phyloP scores from a whole-genome alignment of 306 rosid species.

The Lotus japonicus region DNA sequence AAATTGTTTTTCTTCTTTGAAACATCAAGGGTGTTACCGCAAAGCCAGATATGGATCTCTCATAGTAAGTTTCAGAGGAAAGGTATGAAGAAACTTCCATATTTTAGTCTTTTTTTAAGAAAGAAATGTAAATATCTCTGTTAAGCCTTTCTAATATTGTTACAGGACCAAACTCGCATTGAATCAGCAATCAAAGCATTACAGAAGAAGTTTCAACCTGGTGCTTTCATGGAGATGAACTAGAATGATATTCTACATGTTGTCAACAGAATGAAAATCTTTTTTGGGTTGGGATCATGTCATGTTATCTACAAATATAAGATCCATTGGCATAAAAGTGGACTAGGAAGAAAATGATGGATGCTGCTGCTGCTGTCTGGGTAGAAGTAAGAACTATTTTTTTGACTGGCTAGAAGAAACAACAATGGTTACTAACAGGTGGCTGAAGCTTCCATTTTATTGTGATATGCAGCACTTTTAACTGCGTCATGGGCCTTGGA shows the following conservation, averaged over 20 bases:
- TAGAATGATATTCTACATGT: slow-evolving; percentile 22
- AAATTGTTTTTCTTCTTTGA: slow-evolving; percentile 9
- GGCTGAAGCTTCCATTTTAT: slow-evolving; percentile 14
- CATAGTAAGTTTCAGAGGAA: slow-evolving; percentile 53
- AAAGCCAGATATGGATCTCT: slow-evolving; percentile 51
- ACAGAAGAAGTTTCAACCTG: slow-evolving; percentile 51
- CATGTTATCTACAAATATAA: slow-evolving; percentile 2
- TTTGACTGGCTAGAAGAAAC: not conserved
- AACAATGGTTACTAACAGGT: slow-evolving; percentile 9
- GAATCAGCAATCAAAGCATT: slow-evolving; percentile 50
- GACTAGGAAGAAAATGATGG: slow-evolving; percentile 10
- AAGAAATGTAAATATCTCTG: not conserved
- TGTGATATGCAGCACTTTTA: not conserved
- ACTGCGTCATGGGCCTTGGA: slow-evolving; percentile 14
- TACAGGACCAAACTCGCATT: slow-evolving; percentile 59
- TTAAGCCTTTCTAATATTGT: slow-evolving; percentile 10
- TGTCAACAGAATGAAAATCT: slow-evolving; percentile 14
- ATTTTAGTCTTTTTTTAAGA: not conserved
- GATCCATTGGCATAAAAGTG: slow-evolving; percentile 11
- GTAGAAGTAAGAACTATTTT: not conserved
- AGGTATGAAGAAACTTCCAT: slow-evolving; percentile 41
- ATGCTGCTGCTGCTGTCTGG: not conserved
- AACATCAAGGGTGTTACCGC: slow-evolving; percentile 69
- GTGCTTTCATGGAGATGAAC: slow-evolving; percentile 44
- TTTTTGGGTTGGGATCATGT: slow-evolving; percentile 14